Evolutionary conservation across 345 rosid genomes (phyloP).

Genomic region (Cardiospermum halicacabum): DNA sequence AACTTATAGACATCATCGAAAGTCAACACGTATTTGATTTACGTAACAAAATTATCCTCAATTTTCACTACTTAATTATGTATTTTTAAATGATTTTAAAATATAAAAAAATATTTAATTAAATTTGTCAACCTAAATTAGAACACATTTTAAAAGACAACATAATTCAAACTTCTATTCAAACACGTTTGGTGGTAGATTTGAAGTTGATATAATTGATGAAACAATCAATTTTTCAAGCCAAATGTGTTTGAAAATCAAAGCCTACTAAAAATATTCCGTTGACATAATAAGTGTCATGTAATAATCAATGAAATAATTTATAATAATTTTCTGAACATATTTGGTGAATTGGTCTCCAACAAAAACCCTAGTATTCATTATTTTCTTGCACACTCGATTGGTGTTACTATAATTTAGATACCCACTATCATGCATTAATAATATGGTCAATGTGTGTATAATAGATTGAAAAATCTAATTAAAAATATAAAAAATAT

Average conservation of each 20-base stretch:
- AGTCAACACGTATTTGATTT: background rate
- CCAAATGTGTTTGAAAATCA: background rate
- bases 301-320: background rate
- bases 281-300: background rate
- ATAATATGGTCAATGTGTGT: background rate
- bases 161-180: background rate
- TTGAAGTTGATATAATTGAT: background rate
- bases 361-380: conserved; percentile 9
- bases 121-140: background rate
- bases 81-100: no score
- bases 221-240: background rate
- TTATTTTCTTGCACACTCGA: conserved; percentile 21
- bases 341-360: background rate
- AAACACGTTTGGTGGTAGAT: background rate
- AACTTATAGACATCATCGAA: background rate
- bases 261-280: background rate
- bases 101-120: no score
- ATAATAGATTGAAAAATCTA: background rate
- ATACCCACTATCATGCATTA: conserved; percentile 16
- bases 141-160: no score
- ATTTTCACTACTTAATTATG: no score
- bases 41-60: background rate
- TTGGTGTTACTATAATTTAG: conserved; percentile 18
- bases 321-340: background rate
- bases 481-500: background rate